Conservation (phyloP, 2,329 filamentous ascomycete species). For the Penicillium sp. region DNA sequence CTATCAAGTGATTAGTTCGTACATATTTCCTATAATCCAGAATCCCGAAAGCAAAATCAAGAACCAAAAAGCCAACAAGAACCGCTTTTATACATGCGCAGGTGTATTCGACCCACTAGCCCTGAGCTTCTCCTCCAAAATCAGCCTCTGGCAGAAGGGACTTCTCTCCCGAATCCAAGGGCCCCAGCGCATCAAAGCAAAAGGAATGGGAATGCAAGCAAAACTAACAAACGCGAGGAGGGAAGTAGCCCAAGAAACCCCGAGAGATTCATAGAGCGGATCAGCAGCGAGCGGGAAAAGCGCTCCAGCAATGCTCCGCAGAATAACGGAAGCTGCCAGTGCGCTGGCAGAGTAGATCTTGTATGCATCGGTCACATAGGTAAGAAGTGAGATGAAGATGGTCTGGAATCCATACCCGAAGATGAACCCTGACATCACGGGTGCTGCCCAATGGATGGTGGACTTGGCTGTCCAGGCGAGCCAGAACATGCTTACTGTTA, state of each 20-base stretch:
- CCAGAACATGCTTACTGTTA: constrained; percentile 52
- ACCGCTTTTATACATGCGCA: constrained; percentile 6
- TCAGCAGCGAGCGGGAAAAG: constrained; percentile 54
- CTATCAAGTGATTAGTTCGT: neutral
- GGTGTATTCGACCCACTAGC: constrained; percentile 15
- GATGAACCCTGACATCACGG: constrained; percentile 59
- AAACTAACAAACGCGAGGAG: constrained; percentile 41
- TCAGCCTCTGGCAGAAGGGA: constrained; percentile 30
- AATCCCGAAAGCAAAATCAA: neutral
- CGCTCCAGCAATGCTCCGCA: constrained; percentile 52
- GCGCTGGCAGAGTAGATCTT: constrained; percentile 61
- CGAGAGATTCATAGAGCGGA: constrained; percentile 38
- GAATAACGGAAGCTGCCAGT: constrained; percentile 51
- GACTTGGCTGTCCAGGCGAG: constrained; percentile 58
- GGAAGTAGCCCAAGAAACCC: constrained; percentile 43
- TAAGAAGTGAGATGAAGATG: constrained; percentile 63
- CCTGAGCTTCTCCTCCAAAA: constrained; percentile 21
- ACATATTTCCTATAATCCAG: neutral
- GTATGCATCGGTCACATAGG: constrained; percentile 67
- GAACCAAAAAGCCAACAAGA: neutral
- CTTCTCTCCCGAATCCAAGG: constrained; percentile 29
- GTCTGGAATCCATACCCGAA: constrained; percentile 62
- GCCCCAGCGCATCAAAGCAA: constrained; percentile 34
- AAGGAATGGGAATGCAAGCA: constrained; percentile 41
- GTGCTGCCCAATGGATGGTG: constrained; percentile 52